A percentile compares a stretch with the other conserved stretches of the same genome.
Evolutionary conservation across 2,329 filamentous ascomycete species (phyloP).

Genomic region (Fusarium dimerum): DNA sequence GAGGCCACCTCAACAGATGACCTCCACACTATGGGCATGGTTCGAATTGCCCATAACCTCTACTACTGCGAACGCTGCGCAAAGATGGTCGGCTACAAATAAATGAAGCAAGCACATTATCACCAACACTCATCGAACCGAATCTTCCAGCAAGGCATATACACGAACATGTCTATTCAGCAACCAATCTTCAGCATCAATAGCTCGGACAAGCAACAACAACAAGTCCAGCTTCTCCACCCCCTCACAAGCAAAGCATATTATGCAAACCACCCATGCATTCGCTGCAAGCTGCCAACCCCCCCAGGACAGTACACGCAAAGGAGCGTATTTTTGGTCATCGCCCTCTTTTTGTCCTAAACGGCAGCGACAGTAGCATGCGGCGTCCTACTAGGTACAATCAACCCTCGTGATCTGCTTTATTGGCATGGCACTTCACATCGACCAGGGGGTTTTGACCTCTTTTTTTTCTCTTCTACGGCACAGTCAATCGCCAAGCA

Average conservation of each 20-base stretch:
- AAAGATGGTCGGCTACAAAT: slow-evolving; percentile 64
- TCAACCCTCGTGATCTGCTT: neutral
- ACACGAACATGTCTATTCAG: too few species aligned
- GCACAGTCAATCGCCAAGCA: too few species aligned
- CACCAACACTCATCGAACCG: neutral
- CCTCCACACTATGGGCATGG: slow-evolving; percentile 59
- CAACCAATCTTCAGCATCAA: too few species aligned
- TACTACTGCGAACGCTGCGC: slow-evolving; percentile 68
- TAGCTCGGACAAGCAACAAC: neutral
- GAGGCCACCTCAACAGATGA: slow-evolving; percentile 64
- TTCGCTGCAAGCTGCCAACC: neutral
- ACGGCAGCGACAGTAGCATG: neutral
- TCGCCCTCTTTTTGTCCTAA: neutral
- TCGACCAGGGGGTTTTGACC: too few species aligned
- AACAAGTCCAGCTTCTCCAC: neutral
- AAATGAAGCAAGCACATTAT: slow-evolving; percentile 32
- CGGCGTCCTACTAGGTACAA: neutral
- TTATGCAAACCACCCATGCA: neutral
- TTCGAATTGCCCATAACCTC: slow-evolving; percentile 64
- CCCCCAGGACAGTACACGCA: neutral
- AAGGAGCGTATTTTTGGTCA: neutral
- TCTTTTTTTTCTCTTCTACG: too few species aligned
- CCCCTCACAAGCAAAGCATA: neutral
- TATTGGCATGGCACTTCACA: too few species aligned
- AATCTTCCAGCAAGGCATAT: slow-evolving; percentile 2